A percentile compares a stretch with the other conserved stretches of the same genome.
These are phyloP conservation scores for Lachnellula hyalina DNA, from an alignment of 2,329 filamentous ascomycete species.

Conservation along the genomic window DNA sequence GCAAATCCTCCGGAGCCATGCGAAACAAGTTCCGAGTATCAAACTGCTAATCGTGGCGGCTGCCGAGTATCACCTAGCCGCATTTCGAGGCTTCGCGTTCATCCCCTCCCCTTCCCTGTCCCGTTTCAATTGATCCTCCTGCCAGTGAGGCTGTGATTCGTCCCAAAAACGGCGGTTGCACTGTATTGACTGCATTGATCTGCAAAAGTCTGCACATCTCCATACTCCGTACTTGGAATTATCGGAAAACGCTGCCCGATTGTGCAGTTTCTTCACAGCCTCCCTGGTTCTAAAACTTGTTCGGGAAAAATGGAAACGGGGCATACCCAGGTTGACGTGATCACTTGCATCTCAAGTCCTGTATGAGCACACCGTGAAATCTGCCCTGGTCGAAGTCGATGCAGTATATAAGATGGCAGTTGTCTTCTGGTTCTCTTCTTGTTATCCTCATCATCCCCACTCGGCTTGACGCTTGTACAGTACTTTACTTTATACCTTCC, in stretches of 20 bases:
- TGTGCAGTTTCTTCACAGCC: background rate
- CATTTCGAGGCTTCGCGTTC: too few species aligned
- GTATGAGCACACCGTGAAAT: background rate
- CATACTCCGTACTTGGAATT: too few species aligned
- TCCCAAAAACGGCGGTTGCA: background rate
- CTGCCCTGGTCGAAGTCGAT: background rate
- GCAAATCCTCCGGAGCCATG: background rate
- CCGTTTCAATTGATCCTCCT: background rate
- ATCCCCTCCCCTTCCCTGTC: background rate
- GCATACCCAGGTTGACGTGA: background rate
- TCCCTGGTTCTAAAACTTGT: background rate
- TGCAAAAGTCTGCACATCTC: too few species aligned
- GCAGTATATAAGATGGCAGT: background rate
- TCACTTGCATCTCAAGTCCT: background rate
- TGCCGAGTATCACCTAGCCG: too few species aligned
- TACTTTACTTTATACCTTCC: background rate
- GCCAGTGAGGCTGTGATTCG: background rate
- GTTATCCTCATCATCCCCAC: background rate
- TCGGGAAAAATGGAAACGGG: background rate
- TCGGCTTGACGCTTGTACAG: background rate
- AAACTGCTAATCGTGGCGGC: background rate
- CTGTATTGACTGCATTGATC: background rate
- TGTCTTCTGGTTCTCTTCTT: background rate
- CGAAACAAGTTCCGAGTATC: constrained; percentile 1
- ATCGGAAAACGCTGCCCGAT: background rate